Evolutionary conservation across 495 filamentous ascomycete species (phyloP), one percentile per base, ranked within the genome.

Genomic region (Aspergillus conjunctus): DNA sequence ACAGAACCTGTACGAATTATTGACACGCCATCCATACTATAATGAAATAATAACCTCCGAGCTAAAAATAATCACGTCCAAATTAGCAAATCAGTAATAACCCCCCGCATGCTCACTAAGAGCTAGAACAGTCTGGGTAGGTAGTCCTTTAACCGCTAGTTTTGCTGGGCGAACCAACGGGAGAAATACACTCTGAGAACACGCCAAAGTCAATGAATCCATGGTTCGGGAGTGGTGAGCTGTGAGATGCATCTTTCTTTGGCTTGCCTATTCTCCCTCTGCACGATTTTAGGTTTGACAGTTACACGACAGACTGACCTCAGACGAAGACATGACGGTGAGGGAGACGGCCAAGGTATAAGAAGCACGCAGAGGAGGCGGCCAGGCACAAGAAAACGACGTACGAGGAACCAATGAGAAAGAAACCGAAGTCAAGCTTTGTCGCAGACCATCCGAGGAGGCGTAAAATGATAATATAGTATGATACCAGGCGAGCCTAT

Each of bases 51-150:
- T 26, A 26, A 26, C 5, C 26, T 26, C 26, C 26, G 5, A 26
- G 26, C 26, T 48, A 48, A 48, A 48, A 48, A 48, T 48, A 48
- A 48, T 41, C 37, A 37, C 14, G 34, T 14, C 34, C 34, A 48
- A 48, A 5, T n/a, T 41, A 11, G 37, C 15, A 41, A 41, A 9
- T 17, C 2, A 46, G 4, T 46, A 18, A 46, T 18, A n/a, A n/a
- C 9, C 3, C 44, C 44, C 18, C n/a, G 12, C 44, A 48, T 48
- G 44, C 44, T 48, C 12, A 21, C n/a, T 20, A 20, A 48, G 17
- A 20, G 17, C 18, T 48, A 11, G 44, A 21, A 11, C 18, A 17
- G 10, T 48, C 10, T 15, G 10, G 5, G 26, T 5, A 26, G 5
- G 26, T 5, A 26, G 26, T 22, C 17, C 5, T 21, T 20, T 7